These are phyloP conservation scores for Mucor irregularis DNA, from an alignment of 371 early-diverging fungal genomes.

Conservation along the genomic window DNA sequence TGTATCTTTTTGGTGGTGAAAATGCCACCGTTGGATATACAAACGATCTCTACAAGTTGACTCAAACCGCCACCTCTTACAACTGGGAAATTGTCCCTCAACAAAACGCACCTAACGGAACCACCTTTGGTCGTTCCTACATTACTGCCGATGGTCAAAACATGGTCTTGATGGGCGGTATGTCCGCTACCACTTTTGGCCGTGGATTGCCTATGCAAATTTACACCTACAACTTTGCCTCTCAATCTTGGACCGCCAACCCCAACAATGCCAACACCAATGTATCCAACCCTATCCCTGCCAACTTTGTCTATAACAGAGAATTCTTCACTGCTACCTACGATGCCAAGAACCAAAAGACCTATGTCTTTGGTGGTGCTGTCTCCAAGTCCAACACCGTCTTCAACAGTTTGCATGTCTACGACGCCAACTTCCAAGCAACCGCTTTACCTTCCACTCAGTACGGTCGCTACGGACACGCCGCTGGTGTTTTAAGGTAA, in stretches of 20 bases:
- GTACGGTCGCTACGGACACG: conserved; percentile 38
- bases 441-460: conserved; percentile 19
- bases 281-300: conserved; percentile 6
- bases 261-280: conserved; percentile 4
- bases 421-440: conserved; percentile 24
- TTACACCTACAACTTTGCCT: conserved; percentile 16
- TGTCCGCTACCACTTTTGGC: conserved; percentile 10
- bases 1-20: conserved; percentile 36
- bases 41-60: conserved; percentile 26
- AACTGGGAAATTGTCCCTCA: conserved; percentile 24
- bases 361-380: conserved; percentile 42
- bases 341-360: conserved; percentile 13
- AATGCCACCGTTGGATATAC: conserved; percentile 21
- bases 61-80: conserved; percentile 20
- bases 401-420: conserved; percentile 31
- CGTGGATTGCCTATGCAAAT: conserved; percentile 13
- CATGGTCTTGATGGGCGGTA: conserved; percentile 27
- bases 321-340: conserved; percentile 21
- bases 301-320: conserved; percentile 17
- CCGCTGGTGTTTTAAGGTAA: conserved; percentile 41
- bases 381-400: conserved; percentile 5
- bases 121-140: conserved; percentile 20
- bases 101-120: conserved; percentile 18
- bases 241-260: conserved; percentile 20
- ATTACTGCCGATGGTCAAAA: conserved; percentile 19